Percentiles rank a stretch among this genome's conserved stretches.
These are phyloP conservation scores for Myriosclerotinia duriaeana DNA, from an alignment of 2,329 filamentous ascomycete species.

Conservation along the genomic window DNA sequence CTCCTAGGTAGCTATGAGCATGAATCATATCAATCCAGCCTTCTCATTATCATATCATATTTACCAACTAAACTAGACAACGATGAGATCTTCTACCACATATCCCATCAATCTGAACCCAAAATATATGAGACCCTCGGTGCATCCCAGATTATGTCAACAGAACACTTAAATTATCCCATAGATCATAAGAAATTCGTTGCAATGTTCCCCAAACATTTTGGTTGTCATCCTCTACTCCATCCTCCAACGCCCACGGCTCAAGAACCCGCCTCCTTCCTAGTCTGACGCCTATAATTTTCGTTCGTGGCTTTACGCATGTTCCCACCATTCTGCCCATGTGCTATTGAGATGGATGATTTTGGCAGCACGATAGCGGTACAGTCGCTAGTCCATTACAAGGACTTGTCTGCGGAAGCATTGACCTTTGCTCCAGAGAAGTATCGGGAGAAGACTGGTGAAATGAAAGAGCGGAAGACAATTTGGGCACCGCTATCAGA, in stretches of 20 bases:
- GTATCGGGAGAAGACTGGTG: conserved; percentile 89
- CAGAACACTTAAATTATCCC: conserved; percentile 10
- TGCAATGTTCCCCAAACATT: conserved; percentile 4
- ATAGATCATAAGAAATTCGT: conserved; percentile 18
- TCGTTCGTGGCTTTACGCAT: neutral
- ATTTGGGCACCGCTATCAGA: conserved; percentile 80
- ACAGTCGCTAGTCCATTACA: conserved; percentile 48
- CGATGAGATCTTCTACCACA: neutral
- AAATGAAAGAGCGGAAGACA: conserved; percentile 93
- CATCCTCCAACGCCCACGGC: conserved; percentile 14
- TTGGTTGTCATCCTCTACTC: conserved; percentile 2
- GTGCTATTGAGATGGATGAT: conserved; percentile 15
- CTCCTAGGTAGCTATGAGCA: neutral
- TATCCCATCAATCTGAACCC: conserved; percentile 12
- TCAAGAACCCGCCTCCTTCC: conserved; percentile 3
- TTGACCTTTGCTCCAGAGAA: conserved; percentile 76
- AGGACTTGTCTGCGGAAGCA: conserved; percentile 61
- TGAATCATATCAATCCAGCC: neutral
- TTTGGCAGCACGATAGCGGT: conserved; percentile 23
- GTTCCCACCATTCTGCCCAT: conserved; percentile 23
- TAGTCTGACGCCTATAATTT: conserved; percentile 5
- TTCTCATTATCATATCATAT: conserved; percentile 13
- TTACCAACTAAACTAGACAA: conserved; percentile 13
- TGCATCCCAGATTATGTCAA: conserved; percentile 9
- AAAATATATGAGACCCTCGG: conserved; percentile 1